These are phyloP conservation scores for Yamadazyma akitaensis DNA, from an alignment of 805 yeast genomes.

Conservation along the genomic window DNA sequence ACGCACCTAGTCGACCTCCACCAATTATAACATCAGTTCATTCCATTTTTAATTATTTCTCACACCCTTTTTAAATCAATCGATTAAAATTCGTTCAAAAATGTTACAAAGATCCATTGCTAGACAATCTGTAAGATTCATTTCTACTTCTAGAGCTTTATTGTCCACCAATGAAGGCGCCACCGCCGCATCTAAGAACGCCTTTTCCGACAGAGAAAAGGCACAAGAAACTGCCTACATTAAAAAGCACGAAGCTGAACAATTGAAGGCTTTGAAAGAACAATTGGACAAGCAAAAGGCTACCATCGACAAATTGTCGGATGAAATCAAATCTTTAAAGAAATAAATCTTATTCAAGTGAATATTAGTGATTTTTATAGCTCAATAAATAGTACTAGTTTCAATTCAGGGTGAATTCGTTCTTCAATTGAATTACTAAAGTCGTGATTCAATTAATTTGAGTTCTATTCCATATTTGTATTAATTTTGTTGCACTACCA, in stretches of 20 bases:
- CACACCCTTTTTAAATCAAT: conserved; percentile 1
- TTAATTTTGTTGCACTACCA: no score
- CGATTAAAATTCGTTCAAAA: background rate
- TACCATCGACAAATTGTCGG: conserved; percentile 47
- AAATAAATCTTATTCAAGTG: conserved; percentile 23
- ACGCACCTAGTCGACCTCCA: conserved; percentile 2
- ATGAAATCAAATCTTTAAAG: conserved; percentile 49
- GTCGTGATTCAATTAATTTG: no score
- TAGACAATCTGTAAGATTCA: conserved; percentile 25
- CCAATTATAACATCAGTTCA: conserved; percentile 5
- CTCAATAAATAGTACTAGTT: background rate
- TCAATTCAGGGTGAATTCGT: background rate
- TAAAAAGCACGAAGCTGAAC: conserved; percentile 88
- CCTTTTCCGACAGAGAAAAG: conserved; percentile 75
- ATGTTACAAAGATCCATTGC: conserved; percentile 15
- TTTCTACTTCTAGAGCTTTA: conserved; percentile 28
- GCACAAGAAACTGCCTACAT: conserved; percentile 86
- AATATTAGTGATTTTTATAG: background rate
- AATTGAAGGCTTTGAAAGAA: conserved; percentile 71
- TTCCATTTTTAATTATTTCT: background rate
- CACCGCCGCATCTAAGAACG: conserved; percentile 21
- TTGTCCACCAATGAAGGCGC: conserved; percentile 22
- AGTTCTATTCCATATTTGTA: no score
- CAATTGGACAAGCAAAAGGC: conserved; percentile 73
- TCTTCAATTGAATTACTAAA: no score